phyloP scores from a whole-genome alignment of 1,284 basidiomycete species.

The Dichomitus squalens region DNA sequence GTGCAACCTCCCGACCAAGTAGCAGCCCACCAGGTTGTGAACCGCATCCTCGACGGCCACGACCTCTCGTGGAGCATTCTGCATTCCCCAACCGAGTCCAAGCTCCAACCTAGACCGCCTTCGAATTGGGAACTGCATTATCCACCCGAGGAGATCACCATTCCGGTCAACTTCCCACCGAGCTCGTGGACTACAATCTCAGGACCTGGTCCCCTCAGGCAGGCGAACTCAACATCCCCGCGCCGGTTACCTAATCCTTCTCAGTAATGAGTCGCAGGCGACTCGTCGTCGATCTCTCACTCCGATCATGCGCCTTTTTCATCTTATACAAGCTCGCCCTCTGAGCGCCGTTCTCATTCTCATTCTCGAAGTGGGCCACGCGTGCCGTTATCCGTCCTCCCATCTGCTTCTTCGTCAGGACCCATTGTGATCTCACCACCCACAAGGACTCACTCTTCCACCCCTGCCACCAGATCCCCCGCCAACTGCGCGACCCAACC shows the following conservation, averaged over 20 bases:
- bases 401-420: conserved; percentile 18
- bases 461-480: background rate
- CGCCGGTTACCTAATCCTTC: conserved; percentile 1
- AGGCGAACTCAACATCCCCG: conserved; percentile 11
- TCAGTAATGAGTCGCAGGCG: conserved; percentile 1
- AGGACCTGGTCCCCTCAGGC: background rate
- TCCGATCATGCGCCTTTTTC: background rate
- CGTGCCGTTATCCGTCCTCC: conserved; percentile 10
- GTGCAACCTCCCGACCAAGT: background rate
- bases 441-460: conserved; percentile 11
- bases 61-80: background rate
- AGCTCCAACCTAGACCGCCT: too few species aligned
- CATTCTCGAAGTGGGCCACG: conserved; percentile 14
- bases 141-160: conserved; percentile 4
- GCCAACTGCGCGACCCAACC: background rate
- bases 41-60: background rate
- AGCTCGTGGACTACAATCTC: background rate
- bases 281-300: background rate
- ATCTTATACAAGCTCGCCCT: background rate
- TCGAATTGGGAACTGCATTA: conserved; percentile 15
- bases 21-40: background rate
- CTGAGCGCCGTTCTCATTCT: conserved; percentile 4
- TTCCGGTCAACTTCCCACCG: background rate
- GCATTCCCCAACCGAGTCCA: too few species aligned
- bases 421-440: conserved; percentile 17